Conservation (phyloP, 2,329 filamentous ascomycete genomes). For the Scytalidium lignicola region DNA sequence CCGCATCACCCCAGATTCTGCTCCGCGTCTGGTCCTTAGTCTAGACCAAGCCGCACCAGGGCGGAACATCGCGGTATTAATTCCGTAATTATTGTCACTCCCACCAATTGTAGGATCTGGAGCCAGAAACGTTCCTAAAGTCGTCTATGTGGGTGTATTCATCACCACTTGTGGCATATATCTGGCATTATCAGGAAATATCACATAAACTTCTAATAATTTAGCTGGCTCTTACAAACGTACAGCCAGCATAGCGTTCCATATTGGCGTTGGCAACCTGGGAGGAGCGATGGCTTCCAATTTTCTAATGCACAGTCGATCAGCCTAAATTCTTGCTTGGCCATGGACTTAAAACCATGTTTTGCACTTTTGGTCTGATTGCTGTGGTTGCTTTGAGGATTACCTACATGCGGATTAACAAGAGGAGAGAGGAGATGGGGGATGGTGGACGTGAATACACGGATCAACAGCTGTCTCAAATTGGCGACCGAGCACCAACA, state of each 20-base stretch:
- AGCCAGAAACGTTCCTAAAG: slow-evolving; percentile 29
- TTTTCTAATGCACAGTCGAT: slow-evolving; percentile 56
- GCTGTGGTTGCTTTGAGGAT: slow-evolving; percentile 40
- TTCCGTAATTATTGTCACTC: no score
- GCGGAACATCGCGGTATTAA: no score
- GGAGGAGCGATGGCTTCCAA: slow-evolving; percentile 65
- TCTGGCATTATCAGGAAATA: slow-evolving; percentile 36
- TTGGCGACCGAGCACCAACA: slow-evolving; percentile 46
- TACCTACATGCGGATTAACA: slow-evolving; percentile 40
- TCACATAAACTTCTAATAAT: slow-evolving; percentile 54
- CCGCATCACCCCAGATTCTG: no score
- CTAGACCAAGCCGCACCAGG: no score
- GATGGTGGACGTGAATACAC: slow-evolving; percentile 24
- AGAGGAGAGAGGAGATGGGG: slow-evolving; percentile 37
- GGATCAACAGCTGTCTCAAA: slow-evolving; percentile 38
- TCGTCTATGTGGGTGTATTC: slow-evolving; percentile 41
- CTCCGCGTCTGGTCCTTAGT: no score
- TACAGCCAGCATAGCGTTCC: slow-evolving; percentile 58
- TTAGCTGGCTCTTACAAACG: slow-evolving; percentile 51
- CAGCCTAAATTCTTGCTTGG: slow-evolving; percentile 44
- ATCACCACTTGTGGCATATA: slow-evolving; percentile 40
- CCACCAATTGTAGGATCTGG: slow-evolving; percentile 26
- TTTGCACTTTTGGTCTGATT: slow-evolving; percentile 40
- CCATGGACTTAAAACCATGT: slow-evolving; percentile 45
- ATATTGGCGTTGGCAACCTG: slow-evolving; percentile 57